phyloP scores from a whole-genome alignment of 805 yeast species.

The Starmerella bombi region DNA sequence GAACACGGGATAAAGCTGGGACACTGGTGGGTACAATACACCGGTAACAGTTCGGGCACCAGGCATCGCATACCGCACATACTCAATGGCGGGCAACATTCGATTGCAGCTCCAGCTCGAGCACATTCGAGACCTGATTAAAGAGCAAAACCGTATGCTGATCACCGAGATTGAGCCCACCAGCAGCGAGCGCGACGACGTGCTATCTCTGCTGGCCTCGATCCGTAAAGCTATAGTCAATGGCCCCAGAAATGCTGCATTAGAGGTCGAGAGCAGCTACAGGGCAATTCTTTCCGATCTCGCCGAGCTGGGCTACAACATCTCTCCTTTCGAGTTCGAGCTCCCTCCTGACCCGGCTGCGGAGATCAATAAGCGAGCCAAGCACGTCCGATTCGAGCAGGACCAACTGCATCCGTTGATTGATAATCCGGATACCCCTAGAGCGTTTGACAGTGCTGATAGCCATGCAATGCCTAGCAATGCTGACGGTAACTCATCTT shows the following conservation, averaged over 20 bases:
- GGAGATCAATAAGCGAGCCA: no score
- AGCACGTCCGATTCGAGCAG: background rate
- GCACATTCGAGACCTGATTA: slow-evolving; percentile 18
- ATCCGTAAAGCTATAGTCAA: slow-evolving; percentile 1
- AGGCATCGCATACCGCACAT: no score
- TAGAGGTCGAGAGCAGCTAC: background rate
- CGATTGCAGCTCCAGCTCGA: slow-evolving; percentile 19
- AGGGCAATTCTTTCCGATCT: background rate
- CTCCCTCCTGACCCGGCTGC: background rate
- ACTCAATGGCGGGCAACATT: slow-evolving; percentile 1
- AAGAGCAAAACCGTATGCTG: slow-evolving; percentile 21
- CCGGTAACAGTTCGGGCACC: no score
- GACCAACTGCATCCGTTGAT: background rate
- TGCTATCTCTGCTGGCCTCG: slow-evolving; percentile 9
- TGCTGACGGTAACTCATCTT: background rate
- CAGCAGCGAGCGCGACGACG: slow-evolving; percentile 17
- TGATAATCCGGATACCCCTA: background rate
- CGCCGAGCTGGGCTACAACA: slow-evolving; percentile 10
- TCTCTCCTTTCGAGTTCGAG: background rate
- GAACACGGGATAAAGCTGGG: no score
- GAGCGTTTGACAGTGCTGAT: background rate
- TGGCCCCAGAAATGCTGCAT: background rate
- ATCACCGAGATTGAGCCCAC: slow-evolving; percentile 23
- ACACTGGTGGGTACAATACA: no score
- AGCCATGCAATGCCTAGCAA: background rate